Percentiles rank a stretch among this genome's conserved stretches.
Evolutionary conservation across 345 rosid genomes (phyloP).

Genomic region (Citrus cavaleriei): DNA sequence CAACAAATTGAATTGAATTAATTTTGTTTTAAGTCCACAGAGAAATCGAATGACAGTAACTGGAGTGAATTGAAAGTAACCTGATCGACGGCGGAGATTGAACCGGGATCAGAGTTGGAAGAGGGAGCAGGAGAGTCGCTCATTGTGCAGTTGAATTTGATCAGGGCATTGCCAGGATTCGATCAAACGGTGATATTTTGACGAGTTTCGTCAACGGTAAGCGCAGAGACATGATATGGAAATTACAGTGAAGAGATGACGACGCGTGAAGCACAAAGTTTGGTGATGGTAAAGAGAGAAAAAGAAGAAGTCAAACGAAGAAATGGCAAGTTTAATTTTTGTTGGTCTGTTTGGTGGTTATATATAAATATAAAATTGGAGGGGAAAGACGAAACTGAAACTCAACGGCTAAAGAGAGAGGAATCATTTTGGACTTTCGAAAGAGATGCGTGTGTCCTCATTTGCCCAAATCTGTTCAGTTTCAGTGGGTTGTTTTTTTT

Average conservation of each 20-base stretch:
- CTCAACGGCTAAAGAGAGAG: slow-evolving; percentile 5
- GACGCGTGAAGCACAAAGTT: slow-evolving; percentile 4
- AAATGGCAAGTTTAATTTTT: not conserved
- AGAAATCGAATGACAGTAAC: not conserved
- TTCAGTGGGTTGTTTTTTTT: not conserved
- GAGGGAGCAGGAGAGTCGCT: slow-evolving; percentile 62
- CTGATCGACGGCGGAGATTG: slow-evolving; percentile 64
- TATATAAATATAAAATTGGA: not conserved
- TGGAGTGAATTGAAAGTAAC: slow-evolving; percentile 21
- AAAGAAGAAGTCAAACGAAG: not conserved
- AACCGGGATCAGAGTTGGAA: slow-evolving; percentile 57
- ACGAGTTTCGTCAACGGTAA: slow-evolving; percentile 11
- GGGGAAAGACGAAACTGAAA: not conserved
- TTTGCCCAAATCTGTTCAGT: not conserved
- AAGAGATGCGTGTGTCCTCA: too few relatives aligned
- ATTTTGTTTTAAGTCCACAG: not conserved
- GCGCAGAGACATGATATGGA: not conserved
- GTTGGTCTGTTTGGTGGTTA: not conserved
- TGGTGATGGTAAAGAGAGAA: not conserved
- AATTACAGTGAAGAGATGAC: slow-evolving; percentile 1
- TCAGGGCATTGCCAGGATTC: slow-evolving; percentile 22
- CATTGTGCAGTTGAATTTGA: slow-evolving; percentile 37
- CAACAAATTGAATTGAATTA: not conserved
- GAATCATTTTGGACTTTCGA: not conserved
- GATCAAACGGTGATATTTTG: not conserved